Base-by-base conservation (phyloP, 2,329 filamentous ascomycete species). In the Dactylellina leptospora region DNA sequence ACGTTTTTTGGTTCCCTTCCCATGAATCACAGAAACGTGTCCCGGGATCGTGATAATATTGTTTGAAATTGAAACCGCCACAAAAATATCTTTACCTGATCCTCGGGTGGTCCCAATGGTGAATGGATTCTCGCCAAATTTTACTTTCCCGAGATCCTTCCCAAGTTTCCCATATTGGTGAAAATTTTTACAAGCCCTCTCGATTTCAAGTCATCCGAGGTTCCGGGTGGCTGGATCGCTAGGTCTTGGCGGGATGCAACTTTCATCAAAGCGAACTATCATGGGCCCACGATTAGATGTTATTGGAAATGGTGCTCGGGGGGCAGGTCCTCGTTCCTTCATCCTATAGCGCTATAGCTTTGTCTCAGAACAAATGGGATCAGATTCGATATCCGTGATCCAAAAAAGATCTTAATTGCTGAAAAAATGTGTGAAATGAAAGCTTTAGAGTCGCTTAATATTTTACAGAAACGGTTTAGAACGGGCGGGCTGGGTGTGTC, bases 31-130 rank as follows among this genome's bases (percentile, higher is more conserved):
- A 55, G 45, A 42, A 71, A 71, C 56, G 64, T 71, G 58, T 59
- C 10, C 45, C 63, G 55, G 55, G 55, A 60, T 53, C 56, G 56
- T 53, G 58, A 63, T 61, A 28, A n/a, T 10, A 11, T 44, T 63
- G 66, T 71, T 38, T 71, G 58, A 54, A 56, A 45, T 63, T 71
- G 66, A 71, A 71, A 71, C 66, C 66, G 66, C 66, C 66, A 71
- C 66, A 28, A 53, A 69, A 69, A 69, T 11, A 20, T 53, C n/a
- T 58, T 53, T 18, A 71, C 66, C 66, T 63, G n/a, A 63, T 18
- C 66, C 66, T 71, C 66, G 66, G 66, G 56, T 50, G 48, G 44
- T 45, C 58, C 50, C 51, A 62, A 44, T 13, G 44, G 9, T 6
- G 11, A 18, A 45, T 13, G 33, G 28, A 18, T 23, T 42, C 47